These are phyloP conservation scores for Hemileia vastatrix DNA, from an alignment of 1,284 basidiomycete genomes.

Conservation along the genomic window DNA sequence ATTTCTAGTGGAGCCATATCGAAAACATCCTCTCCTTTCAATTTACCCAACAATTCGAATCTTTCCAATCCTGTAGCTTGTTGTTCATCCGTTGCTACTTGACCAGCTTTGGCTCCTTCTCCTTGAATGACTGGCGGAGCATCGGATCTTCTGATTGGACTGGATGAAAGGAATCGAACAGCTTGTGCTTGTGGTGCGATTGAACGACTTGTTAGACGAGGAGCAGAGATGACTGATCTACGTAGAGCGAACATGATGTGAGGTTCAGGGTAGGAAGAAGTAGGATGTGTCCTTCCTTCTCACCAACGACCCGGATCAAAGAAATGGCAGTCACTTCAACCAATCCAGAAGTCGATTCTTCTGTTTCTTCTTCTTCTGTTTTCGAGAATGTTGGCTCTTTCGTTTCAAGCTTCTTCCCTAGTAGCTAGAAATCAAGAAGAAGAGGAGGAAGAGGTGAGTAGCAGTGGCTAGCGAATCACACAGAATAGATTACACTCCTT, in stretches of 20 bases:
- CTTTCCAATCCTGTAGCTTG: constrained; percentile 96
- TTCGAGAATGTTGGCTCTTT: background rate
- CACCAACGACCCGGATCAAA: too few relatives aligned
- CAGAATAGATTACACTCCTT: too few relatives aligned
- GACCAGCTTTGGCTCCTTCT: constrained; percentile 62
- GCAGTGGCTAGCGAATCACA: too few relatives aligned
- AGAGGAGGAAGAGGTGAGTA: background rate
- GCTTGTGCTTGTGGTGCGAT: too few relatives aligned
- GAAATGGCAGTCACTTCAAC: background rate
- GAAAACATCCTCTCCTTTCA: constrained; percentile 83
- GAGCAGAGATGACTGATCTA: background rate
- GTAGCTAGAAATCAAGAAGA: background rate
- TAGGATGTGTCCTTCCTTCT: background rate
- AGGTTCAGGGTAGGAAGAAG: constrained; percentile 7
- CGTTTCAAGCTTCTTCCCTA: constrained; percentile 1
- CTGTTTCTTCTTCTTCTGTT: background rate
- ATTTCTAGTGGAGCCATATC: constrained; percentile 78
- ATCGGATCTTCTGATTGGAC: too few relatives aligned
- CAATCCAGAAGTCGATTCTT: background rate
- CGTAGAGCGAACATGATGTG: constrained; percentile 6
- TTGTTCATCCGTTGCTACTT: constrained; percentile 70
- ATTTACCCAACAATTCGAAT: constrained; percentile 77
- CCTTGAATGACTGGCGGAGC: constrained; percentile 61
- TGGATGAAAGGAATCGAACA: too few relatives aligned
- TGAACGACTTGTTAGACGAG: background rate